These are phyloP conservation scores for Daldinia grandis DNA, from an alignment of 495 filamentous ascomycete genomes.

Conservation along the genomic window DNA sequence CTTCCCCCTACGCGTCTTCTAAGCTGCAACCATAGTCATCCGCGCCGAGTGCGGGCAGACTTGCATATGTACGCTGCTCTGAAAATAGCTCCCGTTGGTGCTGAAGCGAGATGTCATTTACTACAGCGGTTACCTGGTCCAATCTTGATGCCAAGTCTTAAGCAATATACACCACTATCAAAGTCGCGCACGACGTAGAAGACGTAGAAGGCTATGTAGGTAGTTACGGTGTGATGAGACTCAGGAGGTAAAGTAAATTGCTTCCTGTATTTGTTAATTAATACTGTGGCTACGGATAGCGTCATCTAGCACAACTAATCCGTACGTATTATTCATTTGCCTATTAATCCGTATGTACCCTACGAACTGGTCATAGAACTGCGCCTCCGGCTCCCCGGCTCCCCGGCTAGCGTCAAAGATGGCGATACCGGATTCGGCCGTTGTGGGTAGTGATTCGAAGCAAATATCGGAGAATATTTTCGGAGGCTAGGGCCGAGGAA, in stretches of 20 bases:
- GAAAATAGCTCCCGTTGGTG: conserved; percentile 45
- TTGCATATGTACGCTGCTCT: conserved; percentile 41
- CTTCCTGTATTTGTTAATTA: conserved; percentile 8
- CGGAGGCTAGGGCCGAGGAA: conserved; percentile 43
- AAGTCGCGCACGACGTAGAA: conserved; percentile 26
- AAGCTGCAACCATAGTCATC: conserved; percentile 34
- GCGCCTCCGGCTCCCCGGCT: conserved; percentile 34
- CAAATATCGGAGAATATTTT: conserved; percentile 42
- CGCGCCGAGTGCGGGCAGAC: conserved; percentile 37
- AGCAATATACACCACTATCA: conserved; percentile 34
- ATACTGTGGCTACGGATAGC: not conserved
- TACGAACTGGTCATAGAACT: not conserved
- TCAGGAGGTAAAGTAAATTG: conserved; percentile 17
- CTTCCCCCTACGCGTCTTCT: conserved; percentile 23
- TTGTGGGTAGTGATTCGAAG: conserved; percentile 20
- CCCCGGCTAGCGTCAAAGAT: conserved; percentile 22
- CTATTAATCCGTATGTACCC: not conserved
- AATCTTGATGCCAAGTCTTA: conserved; percentile 42
- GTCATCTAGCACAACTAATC: conserved; percentile 15
- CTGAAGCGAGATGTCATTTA: conserved; percentile 43
- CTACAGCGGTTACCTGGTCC: conserved; percentile 39
- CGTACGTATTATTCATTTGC: conserved; percentile 14
- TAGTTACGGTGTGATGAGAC: conserved; percentile 22
- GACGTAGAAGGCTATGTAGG: conserved; percentile 30
- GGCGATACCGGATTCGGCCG: conserved; percentile 37